phyloP scores from a whole-genome alignment of 257 asterid genomes.

The Ehretia macrophylla region DNA sequence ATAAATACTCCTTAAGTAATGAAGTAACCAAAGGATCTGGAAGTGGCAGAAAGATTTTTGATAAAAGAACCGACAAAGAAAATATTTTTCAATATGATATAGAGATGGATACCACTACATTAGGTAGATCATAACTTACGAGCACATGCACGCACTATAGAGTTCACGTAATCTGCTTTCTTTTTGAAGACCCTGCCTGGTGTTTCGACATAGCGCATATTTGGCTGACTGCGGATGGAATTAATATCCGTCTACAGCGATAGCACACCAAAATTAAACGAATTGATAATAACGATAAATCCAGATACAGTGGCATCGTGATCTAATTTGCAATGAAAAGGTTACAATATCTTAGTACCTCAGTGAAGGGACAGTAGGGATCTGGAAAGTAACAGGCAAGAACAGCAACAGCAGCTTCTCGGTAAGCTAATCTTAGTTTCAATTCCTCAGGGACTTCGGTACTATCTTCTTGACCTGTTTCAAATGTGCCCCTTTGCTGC shows the following conservation, averaged over 20 bases:
- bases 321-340: conserved; percentile 11
- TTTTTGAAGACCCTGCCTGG: conserved; percentile 78
- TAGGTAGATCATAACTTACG: conserved; percentile 58
- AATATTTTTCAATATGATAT: conserved; percentile 3
- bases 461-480: conserved; percentile 96
- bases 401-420: conserved; percentile 98
- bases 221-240: conserved; percentile 80
- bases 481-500: conserved; percentile 99
- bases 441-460: conserved; percentile 92
- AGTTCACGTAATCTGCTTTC: conserved; percentile 76
- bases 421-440: conserved; percentile 84
- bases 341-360: conserved; percentile 33
- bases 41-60: background rate
- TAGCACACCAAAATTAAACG: conserved; percentile 12
- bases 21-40: background rate
- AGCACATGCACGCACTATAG: conserved; percentile 88
- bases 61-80: background rate
- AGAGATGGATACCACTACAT: background rate
- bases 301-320: conserved; percentile 2
- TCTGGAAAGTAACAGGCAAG: conserved; percentile 90
- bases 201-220: conserved; percentile 59
- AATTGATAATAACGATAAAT: conserved; percentile 3
- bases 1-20: no score
- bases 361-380: conserved; percentile 65
- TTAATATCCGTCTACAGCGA: conserved; percentile 77